Base-by-base conservation (phyloP, 371 early-diverging fungal genomes). In the Rhizomucor pusillus region DNA sequence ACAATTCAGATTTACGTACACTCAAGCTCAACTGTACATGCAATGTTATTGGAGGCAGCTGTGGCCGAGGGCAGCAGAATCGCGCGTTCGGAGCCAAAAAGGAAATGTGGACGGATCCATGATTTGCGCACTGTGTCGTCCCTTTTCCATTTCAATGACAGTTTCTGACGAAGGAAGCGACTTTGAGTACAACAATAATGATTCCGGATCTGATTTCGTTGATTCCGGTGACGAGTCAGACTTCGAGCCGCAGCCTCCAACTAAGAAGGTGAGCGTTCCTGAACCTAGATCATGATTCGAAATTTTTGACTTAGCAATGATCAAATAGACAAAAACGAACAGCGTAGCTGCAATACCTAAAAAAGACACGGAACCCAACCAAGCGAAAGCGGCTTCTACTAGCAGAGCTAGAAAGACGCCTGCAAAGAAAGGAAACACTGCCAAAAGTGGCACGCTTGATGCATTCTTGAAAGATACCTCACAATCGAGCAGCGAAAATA, bases 361-460 rank as follows among this genome's bases (percentile, higher is more conserved):
- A 13, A 1, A 34, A 48, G 34, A 48, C 22, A 5, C 51, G 0
- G 51, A 29, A 6, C 51, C 51, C 11, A 50, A 50, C 13, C 35
- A 35, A 5, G 36, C 29, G 4, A 34, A 22, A 20, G 22, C 35
- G 0, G 37, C 19, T 22, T 3, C 46, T 13, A 22, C 46, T 3
- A 2, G 7, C 18, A 19, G 20, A 23, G 19, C 18, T 19, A 41
- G 22, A 18, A 46, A 46, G 23, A 16, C 53, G 24, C 44, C 53
- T 44, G 24, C 58, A 7, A 58, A 52, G 52, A 59, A 59, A 41
- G 47, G 36, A 57, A 57, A 51, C 18, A 7, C 29, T 7, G 29
- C 5, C 50, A 2, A 36, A 43, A 2, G 43, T 50, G 11, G 50
- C 39, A 37, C 33, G 48, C 1, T 34, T 34, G 0, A 58, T 49